phyloP scores from a whole-genome alignment of 495 filamentous ascomycete genomes.

The Lepraria neglecta region DNA sequence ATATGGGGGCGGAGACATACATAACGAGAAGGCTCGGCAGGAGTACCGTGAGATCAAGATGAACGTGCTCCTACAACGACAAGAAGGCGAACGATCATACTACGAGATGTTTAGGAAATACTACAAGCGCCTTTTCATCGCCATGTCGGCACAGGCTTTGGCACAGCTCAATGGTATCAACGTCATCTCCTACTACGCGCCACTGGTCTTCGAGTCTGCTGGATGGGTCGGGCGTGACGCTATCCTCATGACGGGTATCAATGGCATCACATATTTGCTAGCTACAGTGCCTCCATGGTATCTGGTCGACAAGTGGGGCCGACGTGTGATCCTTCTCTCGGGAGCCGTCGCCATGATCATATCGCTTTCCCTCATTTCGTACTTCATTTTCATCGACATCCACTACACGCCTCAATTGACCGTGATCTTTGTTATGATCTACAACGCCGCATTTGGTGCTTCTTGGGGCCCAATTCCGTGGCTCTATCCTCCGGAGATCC shows the following conservation, averaged over 20 bases:
- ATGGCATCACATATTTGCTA: slow-evolving; percentile 81
- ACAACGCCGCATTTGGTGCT: slow-evolving; percentile 95
- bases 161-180: slow-evolving; percentile 98
- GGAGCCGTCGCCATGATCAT: slow-evolving; percentile 88
- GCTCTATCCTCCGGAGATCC: slow-evolving; percentile 96
- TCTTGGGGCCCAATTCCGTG: slow-evolving; percentile 99
- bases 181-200: slow-evolving; percentile 98
- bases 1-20: slow-evolving; percentile 90
- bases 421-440: slow-evolving; percentile 93
- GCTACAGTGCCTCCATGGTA: slow-evolving; percentile 97
- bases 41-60: slow-evolving; percentile 99
- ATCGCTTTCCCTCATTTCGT: slow-evolving; percentile 86
- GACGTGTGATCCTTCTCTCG: slow-evolving; percentile 81
- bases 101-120: slow-evolving; percentile 93
- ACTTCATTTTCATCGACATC: slow-evolving; percentile 88
- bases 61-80: slow-evolving; percentile 84
- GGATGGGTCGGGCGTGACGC: slow-evolving; percentile 87
- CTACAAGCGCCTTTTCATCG: slow-evolving; percentile 86
- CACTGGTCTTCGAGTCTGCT: slow-evolving; percentile 90
- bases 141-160: slow-evolving; percentile 95
- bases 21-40: slow-evolving; percentile 80
- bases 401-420: slow-evolving; percentile 70
- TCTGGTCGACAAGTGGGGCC: slow-evolving; percentile 87
- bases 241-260: slow-evolving; percentile 96
- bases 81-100: slow-evolving; percentile 91